These are phyloP conservation scores for Gelatoporia subvermispora DNA, from an alignment of 768 basidiomycete species.

Conservation along the genomic window DNA sequence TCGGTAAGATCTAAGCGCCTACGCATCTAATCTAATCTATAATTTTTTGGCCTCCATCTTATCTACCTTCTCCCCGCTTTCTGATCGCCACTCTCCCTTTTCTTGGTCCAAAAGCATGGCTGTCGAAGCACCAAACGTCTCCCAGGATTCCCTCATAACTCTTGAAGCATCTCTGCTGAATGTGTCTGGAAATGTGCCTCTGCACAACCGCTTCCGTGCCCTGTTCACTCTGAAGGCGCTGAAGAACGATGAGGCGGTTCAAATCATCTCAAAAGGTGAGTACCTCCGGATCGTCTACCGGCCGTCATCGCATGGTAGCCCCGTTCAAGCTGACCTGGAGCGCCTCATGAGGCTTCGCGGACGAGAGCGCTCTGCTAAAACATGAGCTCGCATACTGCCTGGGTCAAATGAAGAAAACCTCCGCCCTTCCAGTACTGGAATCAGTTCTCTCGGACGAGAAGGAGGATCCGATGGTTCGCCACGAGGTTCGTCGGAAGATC, in stretches of 20 bases:
- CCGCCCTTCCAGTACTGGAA: conserved; percentile 78
- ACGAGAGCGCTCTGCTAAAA: conserved; percentile 86
- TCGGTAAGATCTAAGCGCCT: conserved; percentile 16
- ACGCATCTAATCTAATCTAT: conserved; percentile 23
- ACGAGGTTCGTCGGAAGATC: conserved; percentile 60
- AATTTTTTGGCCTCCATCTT: conserved; percentile 11
- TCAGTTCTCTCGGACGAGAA: conserved; percentile 60
- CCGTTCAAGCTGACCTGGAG: background rate
- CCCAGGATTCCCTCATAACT: conserved; percentile 47
- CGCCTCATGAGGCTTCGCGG: conserved; percentile 60
- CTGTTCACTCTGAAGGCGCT: conserved; percentile 90
- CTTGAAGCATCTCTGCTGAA: conserved; percentile 82
- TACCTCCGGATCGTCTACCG: background rate
- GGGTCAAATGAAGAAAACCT: conserved; percentile 76
- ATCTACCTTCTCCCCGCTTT: background rate
- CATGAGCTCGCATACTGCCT: conserved; percentile 97
- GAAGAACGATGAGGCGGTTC: conserved; percentile 71
- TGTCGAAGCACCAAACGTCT: conserved; percentile 9
- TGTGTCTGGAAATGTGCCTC: conserved; percentile 57
- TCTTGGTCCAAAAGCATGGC: conserved; percentile 3
- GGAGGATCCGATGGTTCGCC: conserved; percentile 95
- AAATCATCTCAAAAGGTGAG: conserved; percentile 81
- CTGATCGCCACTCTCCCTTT: background rate
- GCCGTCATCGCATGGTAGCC: background rate
- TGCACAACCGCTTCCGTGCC: conserved; percentile 86